A percentile compares a stretch with the other conserved stretches of the same genome.
phyloP scores from a whole-genome alignment of 2,329 filamentous ascomycete genomes.

The Alternaria arbusti region DNA sequence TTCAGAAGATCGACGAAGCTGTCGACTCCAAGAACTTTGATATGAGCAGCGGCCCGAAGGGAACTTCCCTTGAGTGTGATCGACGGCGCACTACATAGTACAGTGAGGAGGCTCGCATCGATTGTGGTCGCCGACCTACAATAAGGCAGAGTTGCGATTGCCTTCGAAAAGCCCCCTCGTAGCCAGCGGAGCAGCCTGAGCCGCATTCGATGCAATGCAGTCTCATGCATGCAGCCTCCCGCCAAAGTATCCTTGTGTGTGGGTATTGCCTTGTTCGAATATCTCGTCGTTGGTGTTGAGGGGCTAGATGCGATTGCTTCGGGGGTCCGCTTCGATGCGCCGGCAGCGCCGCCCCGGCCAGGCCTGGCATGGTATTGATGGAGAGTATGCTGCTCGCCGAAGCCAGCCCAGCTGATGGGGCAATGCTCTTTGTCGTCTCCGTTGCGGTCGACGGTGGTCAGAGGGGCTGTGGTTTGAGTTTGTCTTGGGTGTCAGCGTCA shows the following conservation, averaged over 20 bases:
- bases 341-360: neutral
- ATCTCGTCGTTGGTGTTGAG: neutral
- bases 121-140: neutral
- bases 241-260: neutral
- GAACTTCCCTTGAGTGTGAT: neutral
- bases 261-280: neutral
- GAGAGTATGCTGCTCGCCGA: neutral
- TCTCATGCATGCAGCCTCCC: neutral
- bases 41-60: neutral
- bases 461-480: neutral
- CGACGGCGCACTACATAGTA: neutral
- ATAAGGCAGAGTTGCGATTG: neutral
- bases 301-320: neutral
- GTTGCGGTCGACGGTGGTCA: neutral
- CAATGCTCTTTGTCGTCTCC: neutral
- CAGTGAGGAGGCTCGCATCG: neutral
- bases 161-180: neutral
- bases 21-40: neutral
- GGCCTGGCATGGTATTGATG: neutral
- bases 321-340: neutral
- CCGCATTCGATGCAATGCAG: neutral
- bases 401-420: neutral
- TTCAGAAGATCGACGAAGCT: neutral
- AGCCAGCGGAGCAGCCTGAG: neutral
- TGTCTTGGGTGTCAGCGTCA: neutral